Base-by-base conservation (phyloP, 345 rosid genomes). In the Rhodamnia argentea region DNA sequence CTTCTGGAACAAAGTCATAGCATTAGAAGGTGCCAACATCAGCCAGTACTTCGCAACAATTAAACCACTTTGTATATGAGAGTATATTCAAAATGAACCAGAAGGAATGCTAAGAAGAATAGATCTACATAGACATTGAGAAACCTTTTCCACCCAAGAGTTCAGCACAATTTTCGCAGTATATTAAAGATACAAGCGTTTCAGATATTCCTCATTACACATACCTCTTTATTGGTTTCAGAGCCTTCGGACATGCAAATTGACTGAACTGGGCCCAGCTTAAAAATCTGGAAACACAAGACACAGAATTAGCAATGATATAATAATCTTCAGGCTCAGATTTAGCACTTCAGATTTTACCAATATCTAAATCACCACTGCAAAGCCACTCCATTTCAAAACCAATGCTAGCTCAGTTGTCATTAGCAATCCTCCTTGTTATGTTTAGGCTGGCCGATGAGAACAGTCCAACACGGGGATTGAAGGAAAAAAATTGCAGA, bases 201-300 rank as follows among this genome's bases (percentile, higher is more conserved):
- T 70, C 81, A 70, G 47, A 37, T 70, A 37, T 18, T 70, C 26
- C 81, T 70, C 47, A 23, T 64, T 64, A 16, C 44, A 70, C 78
- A 70, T 91, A 96, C 99, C 99, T 94, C 97, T 83, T 94, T 90
- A 70, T 81, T 58, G 53, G 86, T 75, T 85, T 88, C 88, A 51
- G 93, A 90, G 85, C 86, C 88, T 85, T 92, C 88, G 40, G 91
- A 87, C 89, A 97, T 83, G 91, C 99, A 97, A 87, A 97, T 88
- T 60, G 95, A 94, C 86, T 89, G 94, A 44, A 89, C 83, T 5
- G 96, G 93, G 83, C 98, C 96, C 86, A 97, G 89, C 92, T 94
- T 94, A 93, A 94, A 92, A 81, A 97, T 87, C 99, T 97, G 94
- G 70, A 14, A 50, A 75, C 87, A 86, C 50, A 88, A 4, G 42